Evolutionary conservation across 1,139 yeast species (phyloP).

Genomic region (Kodamaea alishanica): DNA sequence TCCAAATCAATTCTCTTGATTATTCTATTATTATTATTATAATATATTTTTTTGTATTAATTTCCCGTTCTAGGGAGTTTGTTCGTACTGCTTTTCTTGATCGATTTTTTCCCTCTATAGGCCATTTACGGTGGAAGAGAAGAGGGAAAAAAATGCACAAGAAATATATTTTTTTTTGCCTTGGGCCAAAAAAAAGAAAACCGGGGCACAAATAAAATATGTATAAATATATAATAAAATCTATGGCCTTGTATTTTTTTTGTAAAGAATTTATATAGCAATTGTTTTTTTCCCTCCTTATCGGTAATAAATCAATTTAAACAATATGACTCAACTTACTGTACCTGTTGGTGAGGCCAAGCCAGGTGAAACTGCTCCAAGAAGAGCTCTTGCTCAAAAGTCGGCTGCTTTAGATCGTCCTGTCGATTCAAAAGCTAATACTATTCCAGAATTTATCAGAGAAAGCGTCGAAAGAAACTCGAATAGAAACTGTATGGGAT

Average conservation of each 20-base stretch:
- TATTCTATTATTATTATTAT: too few species aligned
- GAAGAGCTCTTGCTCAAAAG: constrained; percentile 66
- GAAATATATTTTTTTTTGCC: too few species aligned
- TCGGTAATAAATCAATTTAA: background rate
- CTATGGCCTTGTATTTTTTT: background rate
- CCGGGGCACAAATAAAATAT: background rate
- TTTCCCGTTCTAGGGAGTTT: too few species aligned
- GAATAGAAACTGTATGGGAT: constrained; percentile 60
- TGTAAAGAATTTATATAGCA: constrained; percentile 5
- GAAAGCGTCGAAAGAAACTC: constrained; percentile 63
- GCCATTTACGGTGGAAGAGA: too few species aligned
- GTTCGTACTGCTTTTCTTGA: too few species aligned
- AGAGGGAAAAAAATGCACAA: too few species aligned
- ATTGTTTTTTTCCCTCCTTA: constrained; percentile 7
- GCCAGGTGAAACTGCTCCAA: constrained; percentile 87
- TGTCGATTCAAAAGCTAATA: constrained; percentile 52
- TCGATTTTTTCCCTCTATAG: too few species aligned
- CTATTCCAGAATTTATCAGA: constrained; percentile 65
- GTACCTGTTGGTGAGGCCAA: constrained; percentile 80
- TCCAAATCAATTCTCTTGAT: too few species aligned
- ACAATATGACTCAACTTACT: constrained; percentile 33
- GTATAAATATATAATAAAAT: background rate
- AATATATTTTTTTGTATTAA: too few species aligned
- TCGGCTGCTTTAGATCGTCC: constrained; percentile 59
- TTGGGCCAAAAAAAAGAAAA: too few species aligned